Conservation (phyloP, 495 filamentous ascomycete species). For the Trichocladium uniseriatum region DNA sequence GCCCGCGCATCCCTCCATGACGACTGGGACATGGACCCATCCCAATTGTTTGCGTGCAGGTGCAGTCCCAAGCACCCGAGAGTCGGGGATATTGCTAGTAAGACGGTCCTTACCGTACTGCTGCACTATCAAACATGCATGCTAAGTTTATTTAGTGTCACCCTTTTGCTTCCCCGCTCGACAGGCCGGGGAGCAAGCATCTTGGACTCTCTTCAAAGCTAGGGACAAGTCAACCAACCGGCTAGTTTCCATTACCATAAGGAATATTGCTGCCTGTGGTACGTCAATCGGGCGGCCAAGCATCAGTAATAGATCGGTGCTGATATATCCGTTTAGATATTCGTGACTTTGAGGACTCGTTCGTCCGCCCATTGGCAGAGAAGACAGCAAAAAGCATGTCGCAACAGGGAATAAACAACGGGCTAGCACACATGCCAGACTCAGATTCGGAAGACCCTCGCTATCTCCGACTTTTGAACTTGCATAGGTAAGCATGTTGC, state of each 20-base stretch:
- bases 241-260: background rate
- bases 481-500: background rate
- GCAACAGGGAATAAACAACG: conserved; percentile 5
- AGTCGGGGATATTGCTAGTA: conserved; percentile 1
- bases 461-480: conserved; percentile 8
- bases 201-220: conserved; percentile 6
- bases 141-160: background rate
- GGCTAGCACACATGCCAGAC: conserved; percentile 4
- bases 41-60: background rate
- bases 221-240: conserved; percentile 5
- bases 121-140: background rate
- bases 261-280: background rate
- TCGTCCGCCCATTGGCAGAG: conserved; percentile 1
- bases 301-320: no score
- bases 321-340: background rate
- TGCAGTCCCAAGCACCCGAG: background rate
- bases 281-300: background rate
- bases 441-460: background rate
- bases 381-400: background rate
- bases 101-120: no score
- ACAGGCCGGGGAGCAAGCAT: background rate
- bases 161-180: conserved; percentile 2
- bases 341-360: background rate
- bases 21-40: background rate
- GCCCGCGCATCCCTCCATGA: background rate